These are phyloP conservation scores for Ascodesmis nigricans DNA, from an alignment of 495 filamentous ascomycete species.

Conservation along the genomic window DNA sequence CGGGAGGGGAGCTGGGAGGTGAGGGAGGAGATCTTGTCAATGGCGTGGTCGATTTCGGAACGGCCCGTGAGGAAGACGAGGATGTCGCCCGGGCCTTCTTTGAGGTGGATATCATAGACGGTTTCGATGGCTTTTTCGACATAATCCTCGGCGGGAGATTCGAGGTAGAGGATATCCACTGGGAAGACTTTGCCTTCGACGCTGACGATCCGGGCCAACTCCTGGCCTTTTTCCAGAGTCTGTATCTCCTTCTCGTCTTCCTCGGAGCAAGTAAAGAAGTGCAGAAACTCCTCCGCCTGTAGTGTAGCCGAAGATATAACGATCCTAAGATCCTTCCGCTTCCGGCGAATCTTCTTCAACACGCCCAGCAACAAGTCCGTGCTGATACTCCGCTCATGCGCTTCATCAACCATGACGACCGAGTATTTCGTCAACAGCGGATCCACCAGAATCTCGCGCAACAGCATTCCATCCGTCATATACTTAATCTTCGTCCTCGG, in stretches of 20 bases:
- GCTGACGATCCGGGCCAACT: constrained; percentile 51
- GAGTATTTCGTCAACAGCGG: constrained; percentile 82
- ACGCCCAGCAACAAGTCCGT: constrained; percentile 82
- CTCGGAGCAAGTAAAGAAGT: constrained; percentile 45
- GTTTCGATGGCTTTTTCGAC: constrained; percentile 69
- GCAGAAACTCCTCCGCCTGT: constrained; percentile 70
- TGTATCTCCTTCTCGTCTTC: constrained; percentile 24
- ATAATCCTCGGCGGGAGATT: constrained; percentile 66
- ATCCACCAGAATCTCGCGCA: constrained; percentile 84
- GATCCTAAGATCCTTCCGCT: constrained; percentile 62
- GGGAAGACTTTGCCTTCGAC: constrained; percentile 81
- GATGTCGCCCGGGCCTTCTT: constrained; percentile 55
- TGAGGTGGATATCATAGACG: constrained; percentile 80
- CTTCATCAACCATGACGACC: constrained; percentile 97
- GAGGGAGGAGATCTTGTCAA: constrained; percentile 60
- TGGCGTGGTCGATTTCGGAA: constrained; percentile 72
- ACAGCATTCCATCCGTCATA: constrained; percentile 80
- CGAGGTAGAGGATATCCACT: constrained; percentile 71
- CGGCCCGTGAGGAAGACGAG: constrained; percentile 81
- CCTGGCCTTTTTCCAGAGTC: constrained; percentile 23
- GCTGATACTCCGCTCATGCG: constrained; percentile 86
- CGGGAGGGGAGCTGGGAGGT: constrained; percentile 49
- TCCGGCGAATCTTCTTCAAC: constrained; percentile 80
- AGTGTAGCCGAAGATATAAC: constrained; percentile 87
- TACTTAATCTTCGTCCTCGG: constrained; percentile 81